phyloP scores from a whole-genome alignment of 2,329 filamentous ascomycete genomes.

The Diatrype stigma region DNA sequence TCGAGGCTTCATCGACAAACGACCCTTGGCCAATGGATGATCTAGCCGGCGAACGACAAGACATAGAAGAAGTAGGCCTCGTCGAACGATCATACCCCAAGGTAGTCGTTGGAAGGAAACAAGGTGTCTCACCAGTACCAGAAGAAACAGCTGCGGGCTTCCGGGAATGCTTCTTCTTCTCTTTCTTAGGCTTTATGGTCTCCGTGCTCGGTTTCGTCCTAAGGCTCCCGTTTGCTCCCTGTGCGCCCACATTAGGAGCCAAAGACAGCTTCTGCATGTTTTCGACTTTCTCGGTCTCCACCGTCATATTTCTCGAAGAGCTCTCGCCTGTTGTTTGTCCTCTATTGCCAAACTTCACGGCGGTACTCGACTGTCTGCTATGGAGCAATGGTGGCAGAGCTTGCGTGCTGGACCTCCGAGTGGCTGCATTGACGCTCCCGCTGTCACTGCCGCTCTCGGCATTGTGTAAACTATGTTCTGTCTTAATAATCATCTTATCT shows the following conservation, averaged over 20 bases:
- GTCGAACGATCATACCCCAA: constrained; percentile 39
- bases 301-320: constrained; percentile 87
- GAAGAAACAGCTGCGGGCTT: constrained; percentile 70
- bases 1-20: constrained; percentile 24
- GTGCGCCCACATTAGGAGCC: constrained; percentile 58
- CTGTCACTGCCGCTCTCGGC: constrained; percentile 65
- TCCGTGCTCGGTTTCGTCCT: constrained; percentile 88
- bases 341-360: constrained; percentile 62
- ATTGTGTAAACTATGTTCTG: constrained; percentile 42
- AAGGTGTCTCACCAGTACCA: constrained; percentile 63
- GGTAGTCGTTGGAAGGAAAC: constrained; percentile 24
- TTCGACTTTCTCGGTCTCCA: constrained; percentile 92
- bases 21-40: constrained; percentile 28
- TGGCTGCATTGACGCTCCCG: constrained; percentile 44
- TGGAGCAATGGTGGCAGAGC: constrained; percentile 48
- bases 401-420: constrained; percentile 38
- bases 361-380: constrained; percentile 63
- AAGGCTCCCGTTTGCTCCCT: constrained; percentile 66
- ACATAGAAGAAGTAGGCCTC: constrained; percentile 30
- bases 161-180: constrained; percentile 74
- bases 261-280: constrained; percentile 83
- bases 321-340: constrained; percentile 64
- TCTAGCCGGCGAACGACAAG: constrained; percentile 32
- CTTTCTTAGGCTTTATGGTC: constrained; percentile 90
- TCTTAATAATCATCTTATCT: constrained; percentile 39